phyloP scores from a whole-genome alignment of 1,139 yeast genomes.

The Candida smagusa region DNA sequence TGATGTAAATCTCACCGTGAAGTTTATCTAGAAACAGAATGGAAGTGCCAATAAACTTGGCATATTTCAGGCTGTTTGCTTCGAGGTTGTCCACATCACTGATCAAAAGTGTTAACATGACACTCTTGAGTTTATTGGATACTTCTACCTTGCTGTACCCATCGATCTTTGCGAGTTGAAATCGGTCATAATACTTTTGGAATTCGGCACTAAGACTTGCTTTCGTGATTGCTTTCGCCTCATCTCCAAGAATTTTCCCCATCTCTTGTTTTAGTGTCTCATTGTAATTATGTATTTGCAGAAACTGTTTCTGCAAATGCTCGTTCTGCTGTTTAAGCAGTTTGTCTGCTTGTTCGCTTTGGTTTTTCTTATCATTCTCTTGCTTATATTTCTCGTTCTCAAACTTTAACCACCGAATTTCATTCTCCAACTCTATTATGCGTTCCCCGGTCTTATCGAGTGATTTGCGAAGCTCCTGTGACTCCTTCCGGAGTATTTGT shows the following conservation, averaged over 20 bases:
- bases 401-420: slow-evolving; percentile 13
- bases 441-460: slow-evolving; percentile 3
- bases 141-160: slow-evolving; percentile 22
- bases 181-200: slow-evolving; percentile 21
- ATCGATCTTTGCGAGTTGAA: slow-evolving; percentile 29
- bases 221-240: slow-evolving; percentile 4
- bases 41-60: slow-evolving; percentile 23
- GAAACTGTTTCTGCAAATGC: slow-evolving; percentile 10
- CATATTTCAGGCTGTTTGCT: slow-evolving; percentile 20
- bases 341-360: not conserved
- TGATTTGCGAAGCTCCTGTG: slow-evolving; percentile 2
- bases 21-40: slow-evolving; percentile 26
- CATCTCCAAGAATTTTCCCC: slow-evolving; percentile 9
- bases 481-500: slow-evolving; percentile 10
- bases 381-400: slow-evolving; percentile 5
- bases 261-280: slow-evolving; percentile 7
- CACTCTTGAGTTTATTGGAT: slow-evolving; percentile 28
- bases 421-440: slow-evolving; percentile 17
- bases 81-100: slow-evolving; percentile 28
- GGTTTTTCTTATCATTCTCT: slow-evolving; percentile 1
- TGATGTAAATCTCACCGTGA: slow-evolving; percentile 19
- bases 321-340: slow-evolving; percentile 10
- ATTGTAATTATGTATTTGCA: slow-evolving; percentile 8
- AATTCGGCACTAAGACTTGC: slow-evolving; percentile 16
- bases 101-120: slow-evolving; percentile 32